Percentiles rank a stretch among this genome's conserved stretches.
phyloP scores from a whole-genome alignment of 495 filamentous ascomycete species.

The Trichocladium antarcticum region DNA sequence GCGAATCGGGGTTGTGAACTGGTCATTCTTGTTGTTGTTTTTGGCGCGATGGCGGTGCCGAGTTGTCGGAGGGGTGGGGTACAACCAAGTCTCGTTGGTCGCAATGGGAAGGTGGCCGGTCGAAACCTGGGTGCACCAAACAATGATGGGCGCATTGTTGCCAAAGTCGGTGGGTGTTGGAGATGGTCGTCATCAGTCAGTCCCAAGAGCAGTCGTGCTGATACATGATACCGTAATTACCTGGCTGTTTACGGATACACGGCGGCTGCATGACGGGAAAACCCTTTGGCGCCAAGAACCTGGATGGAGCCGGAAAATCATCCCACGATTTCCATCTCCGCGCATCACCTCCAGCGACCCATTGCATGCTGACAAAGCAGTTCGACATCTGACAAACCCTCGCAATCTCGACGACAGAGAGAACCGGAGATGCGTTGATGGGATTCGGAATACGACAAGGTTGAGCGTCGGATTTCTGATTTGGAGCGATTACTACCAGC shows the following conservation, averaged over 20 bases:
- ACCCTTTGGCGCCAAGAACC: background rate
- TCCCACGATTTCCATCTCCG: background rate
- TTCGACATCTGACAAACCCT: conserved; percentile 2
- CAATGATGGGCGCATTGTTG: background rate
- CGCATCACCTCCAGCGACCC: background rate
- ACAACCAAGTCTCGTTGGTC: background rate
- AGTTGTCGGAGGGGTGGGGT: background rate
- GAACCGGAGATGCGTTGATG: background rate
- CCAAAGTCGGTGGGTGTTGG: too few species aligned
- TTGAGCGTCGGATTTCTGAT: background rate
- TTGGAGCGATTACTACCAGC: background rate
- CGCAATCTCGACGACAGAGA: background rate
- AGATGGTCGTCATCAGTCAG: too few species aligned
- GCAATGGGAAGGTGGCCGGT: background rate
- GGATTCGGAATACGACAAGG: background rate
- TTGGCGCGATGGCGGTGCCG: background rate
- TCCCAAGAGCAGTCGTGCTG: too few species aligned
- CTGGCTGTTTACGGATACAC: too few species aligned
- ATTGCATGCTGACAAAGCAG: background rate
- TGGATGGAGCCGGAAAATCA: too few species aligned
- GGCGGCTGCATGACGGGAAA: too few species aligned
- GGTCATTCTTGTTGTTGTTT: background rate
- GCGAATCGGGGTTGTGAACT: conserved; percentile 18
- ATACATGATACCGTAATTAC: too few species aligned
- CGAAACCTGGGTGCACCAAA: background rate